Base-by-base conservation (phyloP, 2,329 filamentous ascomycete genomes). In the Exophiala bonariae region DNA sequence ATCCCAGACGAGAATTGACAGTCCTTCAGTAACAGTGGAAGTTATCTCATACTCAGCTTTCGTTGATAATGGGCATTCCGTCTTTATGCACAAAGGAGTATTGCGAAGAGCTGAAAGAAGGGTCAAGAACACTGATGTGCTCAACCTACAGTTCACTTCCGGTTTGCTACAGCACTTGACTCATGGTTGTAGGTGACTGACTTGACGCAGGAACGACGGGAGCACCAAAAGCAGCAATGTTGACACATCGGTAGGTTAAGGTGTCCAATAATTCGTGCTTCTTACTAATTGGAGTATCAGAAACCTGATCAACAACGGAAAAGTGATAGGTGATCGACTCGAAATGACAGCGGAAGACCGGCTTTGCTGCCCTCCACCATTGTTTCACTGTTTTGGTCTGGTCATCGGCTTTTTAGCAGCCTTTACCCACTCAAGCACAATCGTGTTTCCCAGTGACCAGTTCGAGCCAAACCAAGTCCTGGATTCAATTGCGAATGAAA, bases 61-160 rank as follows among this genome's bases (percentile, higher is more conserved):
- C 66, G 74, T 47, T 64, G 63, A 31, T n/a, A 32, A 44, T 14
- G 44, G 37, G 4, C 32, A 40, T 37, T 48, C 44, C 2, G 43
- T 46, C 19, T 51, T 50, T 31, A 50, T 53, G 36, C 48, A 16
- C 19, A 19, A 35, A 10, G 41, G 23, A 13, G 26, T 41, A 3
- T 36, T 56, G 34, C 34, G n/a, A 22, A 16, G 35, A 34, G 50
- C 47, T 6, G 47, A 56, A 28, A 33, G 30, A 14, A 10, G 19
- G 14, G 37, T 56, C 5, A 18, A 36, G 14, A 33, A 35, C 18
- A 35, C 80, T 51, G 92, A 97, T 43, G 82, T 86, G 2, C 83
- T 93, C 56, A 96, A 96, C 64, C 95, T 97, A 55, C 92, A 97
- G 66, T 97, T 97, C 71, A 97, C 92, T 0, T 92, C 86, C 0